Conservation (phyloP, 495 filamentous ascomycete species). For the Annulohypoxylon bovei region DNA sequence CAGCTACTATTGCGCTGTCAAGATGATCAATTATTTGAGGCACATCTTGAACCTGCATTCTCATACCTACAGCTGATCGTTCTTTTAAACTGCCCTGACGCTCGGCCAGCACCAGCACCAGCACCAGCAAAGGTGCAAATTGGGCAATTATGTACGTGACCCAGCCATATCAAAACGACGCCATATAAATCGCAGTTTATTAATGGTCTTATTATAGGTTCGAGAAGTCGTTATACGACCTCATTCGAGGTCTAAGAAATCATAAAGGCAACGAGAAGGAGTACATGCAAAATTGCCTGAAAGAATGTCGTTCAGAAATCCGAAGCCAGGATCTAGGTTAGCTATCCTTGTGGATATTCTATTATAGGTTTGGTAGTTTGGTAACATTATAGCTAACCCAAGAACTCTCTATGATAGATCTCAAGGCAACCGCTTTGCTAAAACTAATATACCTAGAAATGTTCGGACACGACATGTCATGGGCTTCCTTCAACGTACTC, state of each 20-base stretch:
- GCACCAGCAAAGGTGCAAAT: constrained; percentile 35
- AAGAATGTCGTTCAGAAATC: constrained; percentile 94
- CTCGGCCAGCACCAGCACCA: constrained; percentile 27
- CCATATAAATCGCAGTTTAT: neutral
- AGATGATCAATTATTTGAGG: constrained; percentile 34
- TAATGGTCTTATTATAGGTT: constrained; percentile 71
- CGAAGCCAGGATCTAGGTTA: constrained; percentile 90
- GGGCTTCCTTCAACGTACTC: constrained; percentile 97
- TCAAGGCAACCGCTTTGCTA: constrained; percentile 93
- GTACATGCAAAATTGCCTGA: constrained; percentile 88
- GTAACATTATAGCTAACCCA: constrained; percentile 35
- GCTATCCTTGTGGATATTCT: constrained; percentile 22
- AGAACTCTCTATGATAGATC: constrained; percentile 63
- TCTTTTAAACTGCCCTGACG: constrained; percentile 4
- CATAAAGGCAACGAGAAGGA: constrained; percentile 94
- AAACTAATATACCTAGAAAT: constrained; percentile 98
- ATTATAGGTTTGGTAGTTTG: too few relatives aligned
- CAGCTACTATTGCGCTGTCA: constrained; percentile 14
- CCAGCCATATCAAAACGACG: neutral
- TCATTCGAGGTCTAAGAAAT: constrained; percentile 92
- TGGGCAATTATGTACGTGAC: constrained; percentile 43
- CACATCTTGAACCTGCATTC: constrained; percentile 10
- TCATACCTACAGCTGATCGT: constrained; percentile 27
- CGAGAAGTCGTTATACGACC: constrained; percentile 98
- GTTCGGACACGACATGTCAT: constrained; percentile 99